These are phyloP conservation scores for Xylariaceae sp. DNA, from an alignment of 2,329 filamentous ascomycete species.

Conservation along the genomic window DNA sequence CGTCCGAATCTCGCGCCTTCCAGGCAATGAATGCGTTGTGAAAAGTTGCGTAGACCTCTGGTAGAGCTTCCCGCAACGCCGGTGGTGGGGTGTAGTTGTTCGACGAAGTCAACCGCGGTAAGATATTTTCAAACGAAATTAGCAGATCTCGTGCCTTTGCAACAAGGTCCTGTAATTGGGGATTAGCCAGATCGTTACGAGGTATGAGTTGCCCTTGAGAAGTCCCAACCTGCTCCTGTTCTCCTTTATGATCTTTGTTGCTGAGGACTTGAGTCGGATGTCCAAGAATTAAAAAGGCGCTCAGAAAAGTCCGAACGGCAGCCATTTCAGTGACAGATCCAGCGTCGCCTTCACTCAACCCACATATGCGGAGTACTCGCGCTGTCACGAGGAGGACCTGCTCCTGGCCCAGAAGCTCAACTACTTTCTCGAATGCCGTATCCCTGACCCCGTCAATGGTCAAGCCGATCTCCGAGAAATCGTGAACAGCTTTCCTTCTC, in stretches of 20 bases:
- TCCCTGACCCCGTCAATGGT: constrained; percentile 65
- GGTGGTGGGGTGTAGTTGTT: constrained; percentile 64
- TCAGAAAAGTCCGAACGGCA: constrained; percentile 68
- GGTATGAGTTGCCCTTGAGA: constrained; percentile 40
- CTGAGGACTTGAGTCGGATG: constrained; percentile 74
- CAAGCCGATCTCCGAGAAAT: constrained; percentile 61
- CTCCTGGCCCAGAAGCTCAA: constrained; percentile 60
- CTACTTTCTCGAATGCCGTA: constrained; percentile 69
- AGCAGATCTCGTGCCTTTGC: constrained; percentile 71
- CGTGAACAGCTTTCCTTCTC: constrained; percentile 55
- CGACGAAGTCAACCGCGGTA: constrained; percentile 58
- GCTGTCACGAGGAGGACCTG: constrained; percentile 61
- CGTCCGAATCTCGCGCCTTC: constrained; percentile 74
- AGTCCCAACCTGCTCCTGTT: constrained; percentile 52
- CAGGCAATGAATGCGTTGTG: constrained; percentile 75
- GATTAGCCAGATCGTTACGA: constrained; percentile 53
- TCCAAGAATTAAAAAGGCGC: constrained; percentile 72
- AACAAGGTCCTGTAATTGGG: constrained; percentile 64
- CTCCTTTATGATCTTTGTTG: constrained; percentile 59
- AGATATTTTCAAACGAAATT: constrained; percentile 68
- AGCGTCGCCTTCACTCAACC: constrained; percentile 58
- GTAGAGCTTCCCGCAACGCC: constrained; percentile 55
- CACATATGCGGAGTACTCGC: constrained; percentile 62
- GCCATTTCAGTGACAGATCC: constrained; percentile 64
- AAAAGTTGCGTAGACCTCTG: constrained; percentile 67